phyloP scores from a whole-genome alignment of 2,329 filamentous ascomycete genomes.

The Alternaria triticina region DNA sequence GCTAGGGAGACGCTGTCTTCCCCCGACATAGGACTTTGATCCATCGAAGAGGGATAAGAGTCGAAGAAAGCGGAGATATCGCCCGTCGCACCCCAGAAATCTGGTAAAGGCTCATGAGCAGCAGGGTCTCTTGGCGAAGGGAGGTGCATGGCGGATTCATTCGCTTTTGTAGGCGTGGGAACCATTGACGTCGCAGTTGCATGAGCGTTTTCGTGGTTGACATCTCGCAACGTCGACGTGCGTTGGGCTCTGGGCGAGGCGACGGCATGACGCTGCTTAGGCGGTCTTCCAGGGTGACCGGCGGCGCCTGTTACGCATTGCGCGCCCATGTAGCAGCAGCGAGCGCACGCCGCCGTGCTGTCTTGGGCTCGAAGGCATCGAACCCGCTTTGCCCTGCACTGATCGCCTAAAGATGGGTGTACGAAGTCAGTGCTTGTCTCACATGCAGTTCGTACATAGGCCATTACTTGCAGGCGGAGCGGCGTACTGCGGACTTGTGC shows the following conservation, averaged over 20 bases:
- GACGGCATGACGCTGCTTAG: background rate
- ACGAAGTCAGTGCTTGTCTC: too few species aligned
- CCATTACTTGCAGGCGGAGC: background rate
- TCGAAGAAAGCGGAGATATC: background rate
- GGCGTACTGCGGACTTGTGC: background rate
- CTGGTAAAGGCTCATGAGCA: background rate
- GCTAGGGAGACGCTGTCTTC: background rate
- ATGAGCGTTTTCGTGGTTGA: background rate
- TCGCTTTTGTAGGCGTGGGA: background rate
- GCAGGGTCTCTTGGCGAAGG: background rate
- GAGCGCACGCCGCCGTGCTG: background rate
- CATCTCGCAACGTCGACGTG: background rate
- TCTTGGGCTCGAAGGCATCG: background rate
- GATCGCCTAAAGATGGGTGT: too few species aligned
- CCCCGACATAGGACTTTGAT: background rate
- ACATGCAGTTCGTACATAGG: too few species aligned
- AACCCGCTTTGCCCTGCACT: conserved; percentile 3
- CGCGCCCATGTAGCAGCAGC: conserved; percentile 4
- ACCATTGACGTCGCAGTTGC: too few species aligned
- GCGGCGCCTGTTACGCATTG: conserved; percentile 8
- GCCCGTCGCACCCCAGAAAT: background rate
- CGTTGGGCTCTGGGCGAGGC: background rate
- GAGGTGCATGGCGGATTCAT: background rate
- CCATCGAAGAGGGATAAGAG: background rate
- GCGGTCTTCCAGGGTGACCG: background rate